Evolutionary conservation across 176 grass and related monocot genomes (phyloP).

Genomic region (Urochloa ruziziensis): DNA sequence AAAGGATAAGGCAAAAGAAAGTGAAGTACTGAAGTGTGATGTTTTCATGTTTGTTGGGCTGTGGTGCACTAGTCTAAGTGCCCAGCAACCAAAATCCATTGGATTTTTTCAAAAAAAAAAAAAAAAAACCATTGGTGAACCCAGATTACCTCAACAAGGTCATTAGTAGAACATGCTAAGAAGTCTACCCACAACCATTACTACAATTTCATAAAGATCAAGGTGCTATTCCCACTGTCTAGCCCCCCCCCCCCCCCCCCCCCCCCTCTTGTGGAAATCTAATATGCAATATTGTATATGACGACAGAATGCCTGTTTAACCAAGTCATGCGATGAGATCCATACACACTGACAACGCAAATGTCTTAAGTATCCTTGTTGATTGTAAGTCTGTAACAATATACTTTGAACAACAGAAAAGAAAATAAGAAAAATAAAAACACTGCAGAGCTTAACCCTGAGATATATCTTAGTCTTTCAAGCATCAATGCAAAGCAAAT

Average conservation of each 20-base stretch:
- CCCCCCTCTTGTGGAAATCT: not conserved
- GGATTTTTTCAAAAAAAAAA: no score
- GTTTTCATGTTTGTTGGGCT: not conserved
- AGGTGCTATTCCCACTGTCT: not conserved
- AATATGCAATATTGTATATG: not conserved
- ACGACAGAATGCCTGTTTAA: not conserved
- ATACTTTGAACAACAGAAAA: not conserved
- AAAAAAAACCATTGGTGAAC: not conserved
- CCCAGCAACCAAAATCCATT: not conserved
- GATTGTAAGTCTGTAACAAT: not conserved
- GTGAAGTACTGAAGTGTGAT: not conserved
- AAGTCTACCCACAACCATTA: not conserved
- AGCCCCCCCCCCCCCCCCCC: no score
- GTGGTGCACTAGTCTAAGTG: not conserved
- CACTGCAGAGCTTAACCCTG: not conserved
- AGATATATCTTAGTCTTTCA: not conserved
- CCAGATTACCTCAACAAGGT: not conserved
- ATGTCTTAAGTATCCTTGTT: not conserved
- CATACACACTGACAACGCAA: not conserved
- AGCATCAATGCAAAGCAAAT: not conserved
- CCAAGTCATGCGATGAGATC: not conserved
- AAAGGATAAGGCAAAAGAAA: not conserved
- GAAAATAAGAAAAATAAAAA: not conserved
- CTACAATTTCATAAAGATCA: not conserved
- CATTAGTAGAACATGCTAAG: not conserved